Percentiles rank a stretch among this genome's conserved stretches.
These are phyloP conservation scores for Colletotrichum karsti DNA, from an alignment of 2,329 filamentous ascomycete species.

Conservation along the genomic window DNA sequence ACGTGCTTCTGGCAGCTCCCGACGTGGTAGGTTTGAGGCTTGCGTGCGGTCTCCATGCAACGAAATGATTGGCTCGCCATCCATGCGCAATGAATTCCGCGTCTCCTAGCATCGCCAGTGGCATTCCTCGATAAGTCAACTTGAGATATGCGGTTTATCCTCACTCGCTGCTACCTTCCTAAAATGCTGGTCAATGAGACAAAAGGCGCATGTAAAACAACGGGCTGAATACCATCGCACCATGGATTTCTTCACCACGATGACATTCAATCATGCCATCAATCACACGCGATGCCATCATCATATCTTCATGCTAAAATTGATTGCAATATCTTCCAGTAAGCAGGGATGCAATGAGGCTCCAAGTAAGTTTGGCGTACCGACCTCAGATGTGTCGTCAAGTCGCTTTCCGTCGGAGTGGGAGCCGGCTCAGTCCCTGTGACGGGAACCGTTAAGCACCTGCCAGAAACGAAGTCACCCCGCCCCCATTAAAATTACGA, in stretches of 20 bases:
- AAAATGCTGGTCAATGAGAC: too few relatives aligned
- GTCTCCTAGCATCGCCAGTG: too few relatives aligned
- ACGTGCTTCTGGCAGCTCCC: not conserved
- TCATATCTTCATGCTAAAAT: too few relatives aligned
- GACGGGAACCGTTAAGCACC: not conserved
- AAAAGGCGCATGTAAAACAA: too few relatives aligned
- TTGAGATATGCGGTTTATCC: too few relatives aligned
- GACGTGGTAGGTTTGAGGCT: too few relatives aligned
- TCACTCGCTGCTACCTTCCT: too few relatives aligned
- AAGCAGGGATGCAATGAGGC: not conserved
- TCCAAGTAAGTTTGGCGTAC: not conserved
- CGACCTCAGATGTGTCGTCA: not conserved
- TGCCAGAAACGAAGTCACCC: constrained; percentile 5
- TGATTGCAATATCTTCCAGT: not conserved
- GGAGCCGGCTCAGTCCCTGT: not conserved
- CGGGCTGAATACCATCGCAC: too few relatives aligned
- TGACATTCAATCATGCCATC: too few relatives aligned
- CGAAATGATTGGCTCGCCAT: not conserved
- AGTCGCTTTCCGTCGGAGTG: constrained; percentile 7
- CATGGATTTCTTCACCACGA: too few relatives aligned
- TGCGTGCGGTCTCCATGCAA: not conserved
- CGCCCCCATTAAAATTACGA: constrained; percentile 23
- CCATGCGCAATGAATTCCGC: too few relatives aligned
- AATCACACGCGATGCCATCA: not conserved
- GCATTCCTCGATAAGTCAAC: too few relatives aligned